These are phyloP conservation scores for Asterophora lycoperdoides DNA, from an alignment of 768 basidiomycete species.

Conservation along the genomic window DNA sequence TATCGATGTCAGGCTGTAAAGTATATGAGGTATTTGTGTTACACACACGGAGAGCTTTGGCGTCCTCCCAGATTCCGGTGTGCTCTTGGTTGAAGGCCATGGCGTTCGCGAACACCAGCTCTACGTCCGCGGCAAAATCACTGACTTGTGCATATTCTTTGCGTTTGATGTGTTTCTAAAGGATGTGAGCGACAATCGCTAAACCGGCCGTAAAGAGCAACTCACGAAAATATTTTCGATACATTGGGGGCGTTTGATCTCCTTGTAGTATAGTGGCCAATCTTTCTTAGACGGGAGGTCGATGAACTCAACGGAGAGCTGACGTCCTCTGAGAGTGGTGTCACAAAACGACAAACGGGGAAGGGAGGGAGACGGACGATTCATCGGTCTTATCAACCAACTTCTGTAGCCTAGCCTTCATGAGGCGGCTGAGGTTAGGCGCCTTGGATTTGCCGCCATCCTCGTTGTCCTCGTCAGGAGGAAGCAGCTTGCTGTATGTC, in stretches of 20 bases:
- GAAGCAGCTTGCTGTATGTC: conserved; percentile 43
- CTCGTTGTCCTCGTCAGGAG: conserved; percentile 36
- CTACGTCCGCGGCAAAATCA: conserved; percentile 82
- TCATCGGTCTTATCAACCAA: conserved; percentile 69
- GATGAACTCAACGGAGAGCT: conserved; percentile 74
- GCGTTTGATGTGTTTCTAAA: conserved; percentile 74
- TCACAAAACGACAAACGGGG: background rate
- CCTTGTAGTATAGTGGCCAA: conserved; percentile 77
- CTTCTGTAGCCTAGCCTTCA: conserved; percentile 69
- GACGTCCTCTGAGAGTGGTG: conserved; percentile 49
- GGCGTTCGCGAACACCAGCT: conserved; percentile 88
- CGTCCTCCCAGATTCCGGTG: conserved; percentile 80
- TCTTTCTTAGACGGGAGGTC: conserved; percentile 75
- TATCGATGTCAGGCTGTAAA: conserved; percentile 7
- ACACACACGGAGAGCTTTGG: conserved; percentile 58
- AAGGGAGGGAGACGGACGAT: conserved; percentile 40
- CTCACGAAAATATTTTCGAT: conserved; percentile 74
- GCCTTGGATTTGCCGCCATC: conserved; percentile 51
- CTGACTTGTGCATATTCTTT: conserved; percentile 67
- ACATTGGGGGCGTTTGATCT: conserved; percentile 76
- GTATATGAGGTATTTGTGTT: background rate
- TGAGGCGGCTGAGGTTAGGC: conserved; percentile 60
- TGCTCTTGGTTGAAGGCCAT: conserved; percentile 85
- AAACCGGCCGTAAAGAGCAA: conserved; percentile 9
- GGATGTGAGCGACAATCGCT: conserved; percentile 5